Percentiles rank a stretch among this genome's conserved stretches.
Evolutionary conservation across 148 eudicot species (phyloP).

Genomic region (Rhododendron vialii): DNA sequence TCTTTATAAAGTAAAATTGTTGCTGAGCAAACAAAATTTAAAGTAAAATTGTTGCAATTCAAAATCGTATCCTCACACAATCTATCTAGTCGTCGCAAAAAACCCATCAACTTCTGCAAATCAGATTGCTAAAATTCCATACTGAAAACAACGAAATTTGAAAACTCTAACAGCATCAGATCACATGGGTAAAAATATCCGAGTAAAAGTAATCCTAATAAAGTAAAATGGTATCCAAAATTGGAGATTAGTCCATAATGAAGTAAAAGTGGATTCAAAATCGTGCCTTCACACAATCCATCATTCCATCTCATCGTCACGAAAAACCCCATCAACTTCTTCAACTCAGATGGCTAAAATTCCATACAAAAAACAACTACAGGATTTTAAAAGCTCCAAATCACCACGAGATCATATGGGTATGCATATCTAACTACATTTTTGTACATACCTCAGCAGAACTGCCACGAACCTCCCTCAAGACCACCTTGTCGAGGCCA

Average conservation of each 20-base stretch:
- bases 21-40: background rate
- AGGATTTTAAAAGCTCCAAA: background rate
- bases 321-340: background rate
- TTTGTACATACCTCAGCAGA: conserved; percentile 59
- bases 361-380: background rate
- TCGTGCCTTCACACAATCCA: too few species aligned
- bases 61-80: background rate
- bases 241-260: background rate
- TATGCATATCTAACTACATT: background rate
- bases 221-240: background rate
- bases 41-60: background rate
- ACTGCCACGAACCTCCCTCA: conserved; percentile 14
- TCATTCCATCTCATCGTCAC: background rate
- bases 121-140: background rate
- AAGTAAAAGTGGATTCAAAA: background rate
- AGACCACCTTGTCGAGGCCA: conserved; percentile 17
- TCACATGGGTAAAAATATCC: background rate
- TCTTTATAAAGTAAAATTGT: background rate
- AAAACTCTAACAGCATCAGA: background rate
- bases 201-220: background rate
- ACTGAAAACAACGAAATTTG: background rate
- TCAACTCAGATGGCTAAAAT: background rate
- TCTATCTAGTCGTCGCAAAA: background rate
- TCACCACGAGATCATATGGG: background rate
- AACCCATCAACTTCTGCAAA: background rate